These are phyloP conservation scores for Xenoacremonium recifei DNA, from an alignment of 2,329 filamentous ascomycete species.

Conservation along the genomic window DNA sequence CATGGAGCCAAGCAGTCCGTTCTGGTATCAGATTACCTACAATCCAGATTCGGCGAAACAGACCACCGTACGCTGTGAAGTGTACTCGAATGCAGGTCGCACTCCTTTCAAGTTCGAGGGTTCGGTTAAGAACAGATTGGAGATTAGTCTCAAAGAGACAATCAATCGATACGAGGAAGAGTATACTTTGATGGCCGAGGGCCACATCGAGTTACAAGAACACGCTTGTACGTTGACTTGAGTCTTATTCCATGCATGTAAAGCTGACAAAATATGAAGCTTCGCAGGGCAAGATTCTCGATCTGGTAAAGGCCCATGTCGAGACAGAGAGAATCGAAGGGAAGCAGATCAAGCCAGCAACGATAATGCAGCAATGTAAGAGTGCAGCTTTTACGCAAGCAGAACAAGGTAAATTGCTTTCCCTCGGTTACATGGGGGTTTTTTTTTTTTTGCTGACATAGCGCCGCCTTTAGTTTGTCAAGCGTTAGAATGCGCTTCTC, in stretches of 20 bases:
- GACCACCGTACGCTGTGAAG: conserved; percentile 10
- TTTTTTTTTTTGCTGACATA: too few relatives aligned
- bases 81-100: conserved; percentile 2
- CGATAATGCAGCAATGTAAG: conserved; percentile 9
- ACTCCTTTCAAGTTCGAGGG: not conserved
- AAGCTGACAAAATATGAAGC: not conserved
- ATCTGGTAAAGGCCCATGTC: conserved; percentile 1
- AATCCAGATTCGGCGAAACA: conserved; percentile 7
- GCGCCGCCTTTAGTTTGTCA: too few relatives aligned
- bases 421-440: too few relatives aligned
- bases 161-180: not conserved
- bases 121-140: not conserved
- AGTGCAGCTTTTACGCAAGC: conserved; percentile 6
- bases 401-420: conserved; percentile 4
- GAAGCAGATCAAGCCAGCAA: conserved; percentile 3
- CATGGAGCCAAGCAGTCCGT: conserved; percentile 1
- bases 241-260: not conserved
- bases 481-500: too few relatives aligned
- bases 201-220: not conserved
- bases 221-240: not conserved
- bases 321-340: not conserved
- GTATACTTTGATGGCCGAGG: not conserved
- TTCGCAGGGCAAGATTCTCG: not conserved
- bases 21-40: conserved; percentile 12
- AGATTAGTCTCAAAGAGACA: not conserved